Percentiles rank a stretch among this genome's conserved stretches.
These are phyloP conservation scores for Phytopythium mirpurense DNA, from an alignment of 352 stramenopile species.

Conservation along the genomic window DNA sequence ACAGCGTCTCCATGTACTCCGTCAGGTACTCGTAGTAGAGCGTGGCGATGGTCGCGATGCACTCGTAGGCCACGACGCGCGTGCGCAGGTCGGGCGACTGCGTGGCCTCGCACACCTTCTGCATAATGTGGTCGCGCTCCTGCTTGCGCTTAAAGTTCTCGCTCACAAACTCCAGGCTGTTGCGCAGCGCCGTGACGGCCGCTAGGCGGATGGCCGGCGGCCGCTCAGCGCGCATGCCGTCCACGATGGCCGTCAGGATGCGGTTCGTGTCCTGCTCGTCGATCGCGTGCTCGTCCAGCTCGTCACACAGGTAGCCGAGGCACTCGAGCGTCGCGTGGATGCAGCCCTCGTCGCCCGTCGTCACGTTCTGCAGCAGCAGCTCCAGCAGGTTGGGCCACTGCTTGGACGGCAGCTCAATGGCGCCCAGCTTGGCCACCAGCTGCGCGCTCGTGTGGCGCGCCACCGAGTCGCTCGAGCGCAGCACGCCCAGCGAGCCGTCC, in stretches of 20 bases:
- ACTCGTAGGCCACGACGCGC: slow-evolving; percentile 93
- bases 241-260: slow-evolving; percentile 96
- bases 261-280: slow-evolving; percentile 90
- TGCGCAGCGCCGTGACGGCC: slow-evolving; percentile 90
- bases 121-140: slow-evolving; percentile 96
- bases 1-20: slow-evolving; percentile 96
- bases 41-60: slow-evolving; percentile 91
- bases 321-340: slow-evolving; percentile 90
- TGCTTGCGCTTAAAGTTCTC: slow-evolving; percentile 96
- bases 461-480: slow-evolving; percentile 55
- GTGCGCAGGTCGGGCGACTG: slow-evolving; percentile 85
- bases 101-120: slow-evolving; percentile 94
- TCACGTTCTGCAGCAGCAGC: slow-evolving; percentile 92
- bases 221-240: slow-evolving; percentile 90
- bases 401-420: slow-evolving; percentile 91
- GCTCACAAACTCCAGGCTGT: slow-evolving; percentile 93
- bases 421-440: slow-evolving; percentile 91
- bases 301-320: slow-evolving; percentile 81
- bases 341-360: slow-evolving; percentile 68
- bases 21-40: slow-evolving; percentile 97
- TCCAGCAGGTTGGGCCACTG: slow-evolving; percentile 94
- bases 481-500: slow-evolving; percentile 55
- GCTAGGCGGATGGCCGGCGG: slow-evolving; percentile 88
- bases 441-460: slow-evolving; percentile 87
- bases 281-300: slow-evolving; percentile 66